Evolutionary conservation across 768 basidiomycete species (phyloP).

Genomic region (Macrolepiota dolichaula): DNA sequence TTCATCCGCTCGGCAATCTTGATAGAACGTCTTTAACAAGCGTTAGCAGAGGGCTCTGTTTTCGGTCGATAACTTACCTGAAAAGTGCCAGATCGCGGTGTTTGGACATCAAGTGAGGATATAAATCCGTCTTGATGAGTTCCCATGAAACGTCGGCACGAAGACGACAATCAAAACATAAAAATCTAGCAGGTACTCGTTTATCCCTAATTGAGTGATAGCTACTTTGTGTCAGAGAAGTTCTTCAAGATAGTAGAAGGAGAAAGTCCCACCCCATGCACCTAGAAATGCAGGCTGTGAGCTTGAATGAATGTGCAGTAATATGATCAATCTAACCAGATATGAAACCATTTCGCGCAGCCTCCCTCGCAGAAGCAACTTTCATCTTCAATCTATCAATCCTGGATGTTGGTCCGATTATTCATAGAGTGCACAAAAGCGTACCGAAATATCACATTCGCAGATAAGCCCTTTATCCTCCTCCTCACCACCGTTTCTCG

Average conservation of each 20-base stretch:
- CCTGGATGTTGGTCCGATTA: neutral
- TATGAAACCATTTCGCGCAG: conserved; percentile 74
- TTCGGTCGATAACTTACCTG: conserved; percentile 39
- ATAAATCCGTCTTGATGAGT: conserved; percentile 56
- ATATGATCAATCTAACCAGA: conserved; percentile 48
- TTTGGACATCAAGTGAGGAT: conserved; percentile 55
- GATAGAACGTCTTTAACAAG: conserved; percentile 54
- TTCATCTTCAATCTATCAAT: conserved; percentile 51
- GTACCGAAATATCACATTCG: conserved; percentile 63
- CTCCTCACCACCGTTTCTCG: neutral
- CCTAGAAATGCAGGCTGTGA: conserved; percentile 27
- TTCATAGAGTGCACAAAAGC: conserved; percentile 8
- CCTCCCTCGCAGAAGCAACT: conserved; percentile 64
- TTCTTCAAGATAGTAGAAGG: neutral
- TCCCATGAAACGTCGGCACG: conserved; percentile 67
- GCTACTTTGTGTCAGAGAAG: conserved; percentile 27
- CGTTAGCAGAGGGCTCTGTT: neutral
- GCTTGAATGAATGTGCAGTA: neutral
- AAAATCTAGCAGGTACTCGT: conserved; percentile 57
- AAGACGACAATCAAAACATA: conserved; percentile 77
- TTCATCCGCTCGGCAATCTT: conserved; percentile 58
- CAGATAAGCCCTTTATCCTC: conserved; percentile 51
- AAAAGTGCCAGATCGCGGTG: conserved; percentile 71
- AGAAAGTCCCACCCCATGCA: conserved; percentile 51
- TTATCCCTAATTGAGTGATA: conserved; percentile 59